Conservation (phyloP, 768 basidiomycete genomes). For the Lepiota brunneoincarnata region DNA sequence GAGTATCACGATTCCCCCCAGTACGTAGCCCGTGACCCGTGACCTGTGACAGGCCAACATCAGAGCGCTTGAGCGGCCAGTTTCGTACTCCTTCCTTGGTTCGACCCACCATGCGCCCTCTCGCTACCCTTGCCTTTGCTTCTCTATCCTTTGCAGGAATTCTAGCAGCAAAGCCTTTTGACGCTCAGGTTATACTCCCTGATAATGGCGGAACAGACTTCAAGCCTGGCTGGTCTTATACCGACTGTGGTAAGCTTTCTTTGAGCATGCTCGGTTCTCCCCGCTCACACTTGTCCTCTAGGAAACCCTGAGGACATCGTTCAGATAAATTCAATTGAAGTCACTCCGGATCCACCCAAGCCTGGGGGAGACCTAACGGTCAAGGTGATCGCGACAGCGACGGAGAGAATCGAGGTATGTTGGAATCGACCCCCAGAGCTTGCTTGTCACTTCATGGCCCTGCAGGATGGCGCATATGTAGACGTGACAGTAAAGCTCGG, state of each 20-base stretch:
- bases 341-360: slow-evolving; percentile 86
- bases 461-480: slow-evolving; percentile 86
- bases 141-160: slow-evolving; percentile 14
- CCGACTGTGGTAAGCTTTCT: slow-evolving; percentile 67
- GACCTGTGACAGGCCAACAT: not conserved
- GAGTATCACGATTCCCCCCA: too few species aligned
- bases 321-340: slow-evolving; percentile 65
- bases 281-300: slow-evolving; percentile 24
- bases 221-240: slow-evolving; percentile 54
- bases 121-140: slow-evolving; percentile 1
- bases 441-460: not conserved
- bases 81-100: not conserved
- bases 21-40: not conserved
- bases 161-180: slow-evolving; percentile 18
- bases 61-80: not conserved
- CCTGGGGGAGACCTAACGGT: slow-evolving; percentile 91
- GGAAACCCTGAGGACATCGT: slow-evolving; percentile 45
- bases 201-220: slow-evolving; percentile 14
- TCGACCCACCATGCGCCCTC: slow-evolving; percentile 13
- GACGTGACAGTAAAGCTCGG: slow-evolving; percentile 94
- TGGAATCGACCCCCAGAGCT: not conserved
- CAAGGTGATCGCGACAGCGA: slow-evolving; percentile 61
- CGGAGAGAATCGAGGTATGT: slow-evolving; percentile 62
- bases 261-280: not conserved
- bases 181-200: slow-evolving; percentile 14